Evolutionary conservation across 2,329 filamentous ascomycete genomes (phyloP), one percentile per base, ranked within the genome.

Genomic region (Paracamarosporium sp.): DNA sequence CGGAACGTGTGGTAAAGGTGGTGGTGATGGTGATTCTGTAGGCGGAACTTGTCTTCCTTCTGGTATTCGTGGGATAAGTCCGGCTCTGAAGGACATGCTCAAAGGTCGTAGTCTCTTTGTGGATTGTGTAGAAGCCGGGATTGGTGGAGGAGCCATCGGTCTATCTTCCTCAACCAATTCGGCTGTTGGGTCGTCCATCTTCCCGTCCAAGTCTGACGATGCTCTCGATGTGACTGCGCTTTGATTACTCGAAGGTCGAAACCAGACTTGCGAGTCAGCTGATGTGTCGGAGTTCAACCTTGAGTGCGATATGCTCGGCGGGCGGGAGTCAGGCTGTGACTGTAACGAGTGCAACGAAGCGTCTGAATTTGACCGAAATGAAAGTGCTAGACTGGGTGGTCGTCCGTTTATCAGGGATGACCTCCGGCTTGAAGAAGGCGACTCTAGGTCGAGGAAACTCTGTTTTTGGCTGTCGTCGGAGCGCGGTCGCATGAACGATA

Each of bases 401-500:
- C 68, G 59, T 22, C 47, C 43, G 58, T 61, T 50, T 57, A 59
- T 25, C 63, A 70, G 11, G 57, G 66, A 65, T 2, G 67, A 67
- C 17, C 68, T 58, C 46, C 59, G 64, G 12, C 61, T 61, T 8
- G 53, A 53, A 12, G 35, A 47, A 3, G 57, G 44, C 1, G 48
- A 43, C 1, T 71, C 66, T 2, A 48, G 38, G 5, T 55, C 35
- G 5, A 48, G 31, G 25, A 56, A 54, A 13, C 62, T 59, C 4
- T 60, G 62, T 25, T 63, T 65, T 9, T 48, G 52, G 41, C 57
- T 67, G 1, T 64, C 57, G 25, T 72, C 65, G 1, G 70, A 70
- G 0, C 67, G 41, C 17, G 71, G 72, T 15, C 70, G 60, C 17
- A 73, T 45, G 28, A 73, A 68, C 0, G 72, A 74, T 2, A 73